Evolutionary conservation across 306 rosid species (phyloP), one percentile per base, ranked within the genome.

Genomic region (Trifolium pratense): DNA sequence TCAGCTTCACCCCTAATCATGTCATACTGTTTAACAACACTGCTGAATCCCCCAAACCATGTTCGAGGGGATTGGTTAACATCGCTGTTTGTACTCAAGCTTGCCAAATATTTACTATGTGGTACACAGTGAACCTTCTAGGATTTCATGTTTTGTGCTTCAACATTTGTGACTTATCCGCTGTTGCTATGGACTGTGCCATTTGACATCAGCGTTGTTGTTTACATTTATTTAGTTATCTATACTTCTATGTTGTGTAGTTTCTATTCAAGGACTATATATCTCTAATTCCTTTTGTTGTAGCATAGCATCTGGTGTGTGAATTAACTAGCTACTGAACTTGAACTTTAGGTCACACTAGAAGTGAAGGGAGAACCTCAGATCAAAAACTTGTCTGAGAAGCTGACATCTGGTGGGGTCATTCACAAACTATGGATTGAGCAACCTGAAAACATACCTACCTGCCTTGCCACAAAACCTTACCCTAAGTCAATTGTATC

Each of bases 381-480:
- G 71, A 80, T 90, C 1, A 66, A 84, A 80, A 90, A 89, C 81
- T 82, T 89, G 67, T 79, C 96, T 12, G 91, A 86, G 60, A 89
- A 93, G 79, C 97, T 90, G 9, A 83, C 76, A 73, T 66, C 85
- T 3, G 89, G 84, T 55, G 88, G 87, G 18, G 86, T 92, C 61
- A 80, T 79, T 34, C 98, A 92, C 79, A 84, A 86, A 73, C 77
- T 92, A 32, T 90, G 96, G 98, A 80, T 87, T 14, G 98, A 92
- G 45, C 95, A 92, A 43, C 96, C 98, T 25, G 98, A 88, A 73
- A 90, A 87, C 75, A 78, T 82, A 52, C 93, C 93, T 52, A 89
- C 97, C 0, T 92, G 96, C 65, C 95, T 90, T 25, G 98, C 98
- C 5, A 90, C 97, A 17, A 89, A 89, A 67, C 98, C 96, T 3